Evolutionary conservation across 176 grass and related monocot genomes (phyloP).

Genomic region (Carex littledalei): DNA sequence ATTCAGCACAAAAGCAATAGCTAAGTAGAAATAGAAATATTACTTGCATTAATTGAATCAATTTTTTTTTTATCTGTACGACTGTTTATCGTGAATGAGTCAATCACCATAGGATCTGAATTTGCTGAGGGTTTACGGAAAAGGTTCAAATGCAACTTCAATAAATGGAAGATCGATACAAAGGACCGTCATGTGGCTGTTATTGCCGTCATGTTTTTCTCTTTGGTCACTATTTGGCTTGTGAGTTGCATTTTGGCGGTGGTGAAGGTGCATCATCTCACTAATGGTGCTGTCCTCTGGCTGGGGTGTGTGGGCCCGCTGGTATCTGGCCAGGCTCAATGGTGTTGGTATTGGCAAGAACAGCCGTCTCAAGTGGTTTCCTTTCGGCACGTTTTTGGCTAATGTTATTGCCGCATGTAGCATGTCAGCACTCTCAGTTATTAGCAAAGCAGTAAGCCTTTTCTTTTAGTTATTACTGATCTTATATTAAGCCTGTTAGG

Average conservation of each 20-base stretch:
- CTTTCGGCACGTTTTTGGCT: conserved; percentile 69
- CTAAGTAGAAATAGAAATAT: not conserved
- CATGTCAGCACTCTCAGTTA: conserved; percentile 58
- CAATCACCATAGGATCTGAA: conserved; percentile 56
- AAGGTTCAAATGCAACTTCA: conserved; percentile 33
- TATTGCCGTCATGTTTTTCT: conserved; percentile 37
- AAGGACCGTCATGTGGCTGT: conserved; percentile 30
- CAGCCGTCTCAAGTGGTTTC: conserved; percentile 64
- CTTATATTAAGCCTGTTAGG: not conserved
- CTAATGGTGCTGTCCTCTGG: conserved; percentile 52
- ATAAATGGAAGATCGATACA: conserved; percentile 44
- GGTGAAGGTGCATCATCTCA: conserved; percentile 40
- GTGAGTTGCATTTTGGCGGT: conserved; percentile 49
- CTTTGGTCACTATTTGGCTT: conserved; percentile 55
- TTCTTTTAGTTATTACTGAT: not conserved
- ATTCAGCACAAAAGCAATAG: not conserved
- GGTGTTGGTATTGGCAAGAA: conserved; percentile 62
- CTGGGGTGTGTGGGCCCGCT: conserved; percentile 73
- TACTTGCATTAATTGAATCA: not conserved
- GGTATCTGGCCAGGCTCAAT: conserved; percentile 81
- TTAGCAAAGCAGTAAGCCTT: conserved; percentile 56
- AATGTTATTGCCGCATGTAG: conserved; percentile 76
- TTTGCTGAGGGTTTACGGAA: conserved; percentile 53
- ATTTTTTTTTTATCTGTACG: conserved; percentile 30
- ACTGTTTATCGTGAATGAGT: conserved; percentile 65